Evolutionary conservation across 768 basidiomycete species (phyloP).

Genomic region (Rhizopogon roseolus): DNA sequence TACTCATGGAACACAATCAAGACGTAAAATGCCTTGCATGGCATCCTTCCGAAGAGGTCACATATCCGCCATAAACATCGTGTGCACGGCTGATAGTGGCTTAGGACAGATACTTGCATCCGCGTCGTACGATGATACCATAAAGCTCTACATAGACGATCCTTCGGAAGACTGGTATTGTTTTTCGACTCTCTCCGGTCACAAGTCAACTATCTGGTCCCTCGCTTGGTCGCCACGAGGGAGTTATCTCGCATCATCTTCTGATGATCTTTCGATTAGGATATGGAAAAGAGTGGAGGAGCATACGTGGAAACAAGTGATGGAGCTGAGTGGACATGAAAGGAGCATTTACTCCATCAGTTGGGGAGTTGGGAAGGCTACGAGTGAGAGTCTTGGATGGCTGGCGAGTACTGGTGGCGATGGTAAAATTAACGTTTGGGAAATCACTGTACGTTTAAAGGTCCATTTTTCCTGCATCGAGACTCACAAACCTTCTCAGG

Average conservation of each 20-base stretch:
- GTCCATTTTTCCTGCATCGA: neutral
- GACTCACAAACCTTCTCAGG: slow-evolving; percentile 1
- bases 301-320: slow-evolving; percentile 59
- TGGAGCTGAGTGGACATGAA: slow-evolving; percentile 60
- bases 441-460: slow-evolving; percentile 48
- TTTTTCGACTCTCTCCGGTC: slow-evolving; percentile 76
- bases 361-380: slow-evolving; percentile 51
- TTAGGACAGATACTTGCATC: slow-evolving; percentile 83
- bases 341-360: slow-evolving; percentile 77
- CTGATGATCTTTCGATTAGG: slow-evolving; percentile 79
- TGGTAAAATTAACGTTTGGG: slow-evolving; percentile 79
- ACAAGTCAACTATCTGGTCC: slow-evolving; percentile 89
- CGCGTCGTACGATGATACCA: slow-evolving; percentile 93
- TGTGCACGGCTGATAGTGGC: slow-evolving; percentile 11
- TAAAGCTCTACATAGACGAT: slow-evolving; percentile 91
- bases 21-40: slow-evolving; percentile 95
- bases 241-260: slow-evolving; percentile 78
- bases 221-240: slow-evolving; percentile 78
- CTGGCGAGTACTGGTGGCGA: slow-evolving; percentile 85
- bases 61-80: neutral
- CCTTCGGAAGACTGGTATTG: slow-evolving; percentile 93
- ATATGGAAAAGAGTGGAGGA: slow-evolving; percentile 74
- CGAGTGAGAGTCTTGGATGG: slow-evolving; percentile 57
- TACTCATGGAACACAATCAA: slow-evolving; percentile 95
- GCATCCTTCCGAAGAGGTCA: slow-evolving; percentile 93